Percentiles rank a stretch among this genome's conserved stretches.
phyloP scores from a whole-genome alignment of 2,329 filamentous ascomycete genomes.

The Aspergillus texensis region DNA sequence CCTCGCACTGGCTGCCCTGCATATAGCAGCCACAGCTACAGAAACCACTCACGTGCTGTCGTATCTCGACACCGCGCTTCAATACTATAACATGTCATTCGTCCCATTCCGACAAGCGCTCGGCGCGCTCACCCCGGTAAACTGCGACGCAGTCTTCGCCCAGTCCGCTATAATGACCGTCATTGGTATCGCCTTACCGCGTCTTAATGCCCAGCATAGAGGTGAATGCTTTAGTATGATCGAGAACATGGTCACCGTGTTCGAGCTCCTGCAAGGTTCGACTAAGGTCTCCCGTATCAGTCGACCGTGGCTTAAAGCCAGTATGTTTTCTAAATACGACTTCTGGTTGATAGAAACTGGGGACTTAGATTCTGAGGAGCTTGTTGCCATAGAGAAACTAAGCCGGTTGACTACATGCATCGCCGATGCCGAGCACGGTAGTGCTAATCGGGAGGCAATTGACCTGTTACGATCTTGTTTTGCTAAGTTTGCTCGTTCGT shows the following conservation, averaged over 20 bases:
- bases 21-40: neutral
- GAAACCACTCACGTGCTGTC: neutral
- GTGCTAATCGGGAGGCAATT: conserved; percentile 11
- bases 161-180: neutral
- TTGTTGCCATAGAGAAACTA: conserved; percentile 23
- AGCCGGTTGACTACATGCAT: conserved; percentile 17
- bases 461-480: conserved; percentile 29
- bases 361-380: conserved; percentile 22
- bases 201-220: neutral
- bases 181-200: neutral
- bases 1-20: neutral
- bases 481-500: conserved; percentile 22
- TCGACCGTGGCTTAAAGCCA: conserved; percentile 48
- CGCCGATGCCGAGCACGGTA: neutral
- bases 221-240: conserved; percentile 17
- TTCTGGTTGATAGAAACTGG: conserved; percentile 51
- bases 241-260: conserved; percentile 29
- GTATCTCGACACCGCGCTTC: neutral
- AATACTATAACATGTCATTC: neutral
- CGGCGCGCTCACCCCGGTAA: neutral
- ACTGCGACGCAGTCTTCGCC: neutral
- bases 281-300: conserved; percentile 29
- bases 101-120: neutral
- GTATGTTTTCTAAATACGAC: conserved; percentile 50
- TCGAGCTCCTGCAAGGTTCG: conserved; percentile 32